These are phyloP conservation scores for Flammula alnicola DNA, from an alignment of 1,284 basidiomycete genomes.

Conservation along the genomic window DNA sequence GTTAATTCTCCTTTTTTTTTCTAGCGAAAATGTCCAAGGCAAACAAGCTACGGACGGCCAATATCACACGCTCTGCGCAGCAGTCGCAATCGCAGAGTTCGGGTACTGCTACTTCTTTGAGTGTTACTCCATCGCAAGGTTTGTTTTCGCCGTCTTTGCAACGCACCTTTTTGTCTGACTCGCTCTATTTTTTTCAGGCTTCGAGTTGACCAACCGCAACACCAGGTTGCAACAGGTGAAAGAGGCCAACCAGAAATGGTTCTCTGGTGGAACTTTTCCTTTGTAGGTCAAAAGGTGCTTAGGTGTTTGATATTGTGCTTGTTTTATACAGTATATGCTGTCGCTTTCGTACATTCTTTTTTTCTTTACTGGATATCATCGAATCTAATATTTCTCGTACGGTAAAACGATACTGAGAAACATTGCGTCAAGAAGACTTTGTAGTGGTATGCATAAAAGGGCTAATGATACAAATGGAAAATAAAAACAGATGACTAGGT, in stretches of 20 bases:
- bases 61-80: constrained; percentile 76
- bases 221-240: constrained; percentile 81
- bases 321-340: background rate
- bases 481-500: constrained; percentile 22
- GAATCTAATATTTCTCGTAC: background rate
- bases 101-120: constrained; percentile 90
- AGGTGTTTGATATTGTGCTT: constrained; percentile 33
- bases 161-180: constrained; percentile 16
- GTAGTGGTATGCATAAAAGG: constrained; percentile 20
- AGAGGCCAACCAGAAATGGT: constrained; percentile 94
- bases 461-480: constrained; percentile 23
- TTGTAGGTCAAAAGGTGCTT: constrained; percentile 76
- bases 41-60: constrained; percentile 89
- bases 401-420: background rate
- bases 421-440: constrained; percentile 8
- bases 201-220: constrained; percentile 88
- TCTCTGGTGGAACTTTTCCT: constrained; percentile 86
- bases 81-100: constrained; percentile 65
- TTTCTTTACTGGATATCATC: constrained; percentile 2
- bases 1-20: constrained; percentile 9
- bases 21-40: constrained; percentile 95
- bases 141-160: constrained; percentile 24
- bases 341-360: constrained; percentile 3
- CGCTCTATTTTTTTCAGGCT: constrained; percentile 50
- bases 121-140: constrained; percentile 97